A percentile compares a stretch with the other conserved stretches of the same genome.
Evolutionary conservation across 2,329 filamentous ascomycete species (phyloP).

Genomic region (Colletotrichum magnum): DNA sequence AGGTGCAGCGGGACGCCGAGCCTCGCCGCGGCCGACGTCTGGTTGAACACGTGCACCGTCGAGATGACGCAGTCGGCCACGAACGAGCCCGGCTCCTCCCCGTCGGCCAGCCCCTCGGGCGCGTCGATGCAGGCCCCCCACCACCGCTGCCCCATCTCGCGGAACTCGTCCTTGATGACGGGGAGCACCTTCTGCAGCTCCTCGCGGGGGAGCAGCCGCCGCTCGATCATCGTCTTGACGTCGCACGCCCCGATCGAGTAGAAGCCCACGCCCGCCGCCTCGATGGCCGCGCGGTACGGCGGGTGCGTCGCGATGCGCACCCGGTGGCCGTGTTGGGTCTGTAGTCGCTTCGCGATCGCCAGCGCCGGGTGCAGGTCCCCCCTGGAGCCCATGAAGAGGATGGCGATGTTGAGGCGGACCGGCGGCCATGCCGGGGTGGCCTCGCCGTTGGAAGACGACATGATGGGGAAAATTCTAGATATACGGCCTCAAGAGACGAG

Average conservation of each 20-base stretch:
- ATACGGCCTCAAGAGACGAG: no score
- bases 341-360: slow-evolving; percentile 58
- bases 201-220: slow-evolving; percentile 32
- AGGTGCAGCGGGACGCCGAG: slow-evolving; percentile 73
- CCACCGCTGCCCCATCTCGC: slow-evolving; percentile 42
- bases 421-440: background rate
- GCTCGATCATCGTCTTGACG: slow-evolving; percentile 41
- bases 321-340: slow-evolving; percentile 54
- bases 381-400: slow-evolving; percentile 60
- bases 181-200: slow-evolving; percentile 40
- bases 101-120: background rate
- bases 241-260: slow-evolving; percentile 58
- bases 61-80: slow-evolving; percentile 47
- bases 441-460: background rate
- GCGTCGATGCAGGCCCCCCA: slow-evolving; percentile 43
- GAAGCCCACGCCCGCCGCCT: slow-evolving; percentile 55
- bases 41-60: slow-evolving; percentile 46
- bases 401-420: slow-evolving; percentile 57
- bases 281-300: slow-evolving; percentile 56
- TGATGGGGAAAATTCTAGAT: no score
- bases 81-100: slow-evolving; percentile 30
- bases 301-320: slow-evolving; percentile 60
- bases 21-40: slow-evolving; percentile 61
- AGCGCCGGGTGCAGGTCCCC: slow-evolving; percentile 66
- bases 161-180: slow-evolving; percentile 30